These are phyloP conservation scores for Magnolia kwangsiensis DNA, from an alignment of 164 flowering plant genomes.

Conservation along the genomic window DNA sequence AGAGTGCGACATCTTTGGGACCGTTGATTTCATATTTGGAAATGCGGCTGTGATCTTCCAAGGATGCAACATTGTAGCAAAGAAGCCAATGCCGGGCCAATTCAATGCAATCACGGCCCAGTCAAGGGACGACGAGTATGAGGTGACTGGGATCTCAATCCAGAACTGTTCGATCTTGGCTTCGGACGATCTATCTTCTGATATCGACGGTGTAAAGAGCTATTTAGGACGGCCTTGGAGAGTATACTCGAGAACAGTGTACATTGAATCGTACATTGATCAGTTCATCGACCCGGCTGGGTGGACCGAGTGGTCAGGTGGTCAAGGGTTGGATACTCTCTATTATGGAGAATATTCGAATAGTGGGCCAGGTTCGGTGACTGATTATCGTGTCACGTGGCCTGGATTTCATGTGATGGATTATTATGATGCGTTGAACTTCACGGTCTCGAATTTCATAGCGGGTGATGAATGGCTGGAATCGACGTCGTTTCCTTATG, in stretches of 20 bases:
- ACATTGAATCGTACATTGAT: conserved; percentile 62
- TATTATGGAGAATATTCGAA: conserved; percentile 78
- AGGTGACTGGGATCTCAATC: conserved; percentile 69
- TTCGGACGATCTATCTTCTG: conserved; percentile 41
- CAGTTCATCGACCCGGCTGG: conserved; percentile 52
- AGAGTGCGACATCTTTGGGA: conserved; percentile 76
- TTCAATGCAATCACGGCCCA: conserved; percentile 73
- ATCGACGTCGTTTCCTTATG: conserved; percentile 72
- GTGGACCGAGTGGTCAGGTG: conserved; percentile 61
- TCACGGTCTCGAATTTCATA: conserved; percentile 61
- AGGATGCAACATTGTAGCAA: conserved; percentile 51
- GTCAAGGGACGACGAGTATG: conserved; percentile 46
- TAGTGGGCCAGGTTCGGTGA: conserved; percentile 55
- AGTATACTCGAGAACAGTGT: conserved; percentile 53
- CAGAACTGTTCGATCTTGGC: conserved; percentile 70
- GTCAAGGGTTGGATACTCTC: conserved; percentile 40
- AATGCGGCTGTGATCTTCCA: conserved; percentile 83
- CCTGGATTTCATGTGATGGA: conserved; percentile 64
- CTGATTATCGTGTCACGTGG: conserved; percentile 60
- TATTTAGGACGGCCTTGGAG: conserved; percentile 88
- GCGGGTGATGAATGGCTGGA: conserved; percentile 71
- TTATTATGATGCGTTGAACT: conserved; percentile 52
- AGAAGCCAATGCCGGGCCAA: conserved; percentile 59
- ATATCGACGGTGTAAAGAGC: conserved; percentile 32
- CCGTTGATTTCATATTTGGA: conserved; percentile 82